Conservation (phyloP, 257 asterid species). For the Gentiana dahurica region DNA sequence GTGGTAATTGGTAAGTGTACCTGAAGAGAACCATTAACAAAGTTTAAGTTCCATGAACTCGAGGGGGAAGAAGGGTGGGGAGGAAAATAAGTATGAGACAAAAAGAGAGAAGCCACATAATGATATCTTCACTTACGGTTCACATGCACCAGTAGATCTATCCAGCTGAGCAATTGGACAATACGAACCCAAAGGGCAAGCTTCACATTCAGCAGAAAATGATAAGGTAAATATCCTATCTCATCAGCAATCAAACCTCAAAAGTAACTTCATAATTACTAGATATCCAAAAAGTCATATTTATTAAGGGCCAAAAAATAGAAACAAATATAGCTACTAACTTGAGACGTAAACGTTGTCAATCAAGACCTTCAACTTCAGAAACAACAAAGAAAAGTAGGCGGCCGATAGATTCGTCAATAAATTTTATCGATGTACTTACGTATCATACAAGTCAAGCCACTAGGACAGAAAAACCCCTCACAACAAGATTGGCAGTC, state of each 20-base stretch:
- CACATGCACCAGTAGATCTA: slow-evolving; percentile 39
- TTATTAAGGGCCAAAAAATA: not conserved
- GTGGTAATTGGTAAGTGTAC: slow-evolving; percentile 58
- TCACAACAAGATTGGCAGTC: slow-evolving; percentile 67
- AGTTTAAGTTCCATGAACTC: slow-evolving; percentile 7
- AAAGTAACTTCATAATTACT: not conserved
- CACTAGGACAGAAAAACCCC: slow-evolving; percentile 77
- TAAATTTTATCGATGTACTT: slow-evolving; percentile 18
- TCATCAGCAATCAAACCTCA: slow-evolving; percentile 1
- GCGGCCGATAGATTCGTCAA: not conserved
- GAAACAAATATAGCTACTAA: not conserved
- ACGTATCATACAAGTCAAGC: slow-evolving; percentile 91
- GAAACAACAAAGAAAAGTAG: not conserved
- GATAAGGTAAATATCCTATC: not conserved
- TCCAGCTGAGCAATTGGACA: slow-evolving; percentile 63
- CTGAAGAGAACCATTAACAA: slow-evolving; percentile 27
- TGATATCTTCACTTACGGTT: slow-evolving; percentile 49
- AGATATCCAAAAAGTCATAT: too few species aligned
- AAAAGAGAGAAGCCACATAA: slow-evolving; percentile 6
- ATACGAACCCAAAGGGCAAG: slow-evolving; percentile 81
- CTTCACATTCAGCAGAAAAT: slow-evolving; percentile 29
- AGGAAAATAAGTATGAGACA: slow-evolving; percentile 1
- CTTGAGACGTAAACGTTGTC: not conserved
- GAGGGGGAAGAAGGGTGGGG: not conserved
- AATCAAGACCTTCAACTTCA: not conserved